These are phyloP conservation scores for Bruguiera hainesii DNA, from an alignment of 441 rosid species.

Conservation along the genomic window DNA sequence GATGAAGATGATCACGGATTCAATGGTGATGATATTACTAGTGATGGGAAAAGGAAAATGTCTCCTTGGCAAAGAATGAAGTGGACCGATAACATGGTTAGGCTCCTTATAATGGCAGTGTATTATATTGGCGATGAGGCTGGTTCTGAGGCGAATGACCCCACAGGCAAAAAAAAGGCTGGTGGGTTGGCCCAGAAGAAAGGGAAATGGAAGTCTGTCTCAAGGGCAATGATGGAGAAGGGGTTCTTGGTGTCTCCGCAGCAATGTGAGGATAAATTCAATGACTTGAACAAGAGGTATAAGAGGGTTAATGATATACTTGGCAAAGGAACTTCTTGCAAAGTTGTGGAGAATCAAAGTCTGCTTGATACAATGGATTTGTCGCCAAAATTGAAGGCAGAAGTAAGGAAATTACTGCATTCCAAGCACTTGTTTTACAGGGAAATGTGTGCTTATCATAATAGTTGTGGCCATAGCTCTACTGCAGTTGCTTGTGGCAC, in stretches of 20 bases:
- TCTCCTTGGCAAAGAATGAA: constrained; percentile 99
- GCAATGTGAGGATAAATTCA: constrained; percentile 96
- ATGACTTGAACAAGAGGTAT: constrained; percentile 94
- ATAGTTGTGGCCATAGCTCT: constrained; percentile 65
- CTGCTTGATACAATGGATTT: constrained; percentile 80
- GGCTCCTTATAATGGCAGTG: constrained; percentile 78
- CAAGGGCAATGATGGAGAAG: constrained; percentile 93
- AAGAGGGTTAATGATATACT: constrained; percentile 94
- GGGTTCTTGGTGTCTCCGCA: constrained; percentile 94
- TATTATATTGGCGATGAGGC: constrained; percentile 89
- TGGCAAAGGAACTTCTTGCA: constrained; percentile 84
- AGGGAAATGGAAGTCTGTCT: constrained; percentile 97
- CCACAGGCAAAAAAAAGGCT: constrained; percentile 50
- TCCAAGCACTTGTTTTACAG: constrained; percentile 90
- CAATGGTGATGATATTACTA: constrained; percentile 47
- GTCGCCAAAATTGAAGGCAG: constrained; percentile 69
- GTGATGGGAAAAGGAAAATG: constrained; percentile 52
- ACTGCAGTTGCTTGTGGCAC: constrained; percentile 27
- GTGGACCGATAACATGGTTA: constrained; percentile 93
- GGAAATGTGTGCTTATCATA: constrained; percentile 98
- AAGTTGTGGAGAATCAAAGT: constrained; percentile 87
- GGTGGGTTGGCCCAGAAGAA: constrained; percentile 82
- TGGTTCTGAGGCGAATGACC: constrained; percentile 53
- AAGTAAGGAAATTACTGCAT: constrained; percentile 72
- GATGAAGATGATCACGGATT: constrained; percentile 72